These are phyloP conservation scores for Aspergillus jensenii DNA, from an alignment of 2,329 filamentous ascomycete genomes.

Conservation along the genomic window DNA sequence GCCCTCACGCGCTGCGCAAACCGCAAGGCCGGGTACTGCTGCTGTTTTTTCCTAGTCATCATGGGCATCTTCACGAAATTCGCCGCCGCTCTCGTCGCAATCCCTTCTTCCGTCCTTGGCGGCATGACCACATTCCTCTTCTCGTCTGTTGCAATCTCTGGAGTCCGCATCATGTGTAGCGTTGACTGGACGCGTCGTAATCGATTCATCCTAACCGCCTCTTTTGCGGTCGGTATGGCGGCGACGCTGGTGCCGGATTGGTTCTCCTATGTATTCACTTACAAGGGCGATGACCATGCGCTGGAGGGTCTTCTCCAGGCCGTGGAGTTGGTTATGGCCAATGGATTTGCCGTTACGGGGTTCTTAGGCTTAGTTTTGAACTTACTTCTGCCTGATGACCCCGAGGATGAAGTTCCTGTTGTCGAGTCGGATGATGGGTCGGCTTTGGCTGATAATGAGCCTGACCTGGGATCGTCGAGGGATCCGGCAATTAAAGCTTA, in stretches of 20 bases:
- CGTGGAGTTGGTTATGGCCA: constrained; percentile 69
- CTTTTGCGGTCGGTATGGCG: constrained; percentile 60
- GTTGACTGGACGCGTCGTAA: constrained; percentile 65
- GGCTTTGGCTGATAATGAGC: constrained; percentile 18
- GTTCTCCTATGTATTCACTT: constrained; percentile 50
- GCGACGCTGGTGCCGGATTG: constrained; percentile 50
- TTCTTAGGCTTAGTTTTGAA: constrained; percentile 73
- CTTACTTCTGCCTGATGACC: constrained; percentile 68
- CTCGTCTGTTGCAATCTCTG: constrained; percentile 63
- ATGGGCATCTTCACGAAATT: constrained; percentile 73
- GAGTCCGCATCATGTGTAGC: constrained; percentile 64
- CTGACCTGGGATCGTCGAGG: neutral
- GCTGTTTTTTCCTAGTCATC: constrained; percentile 64
- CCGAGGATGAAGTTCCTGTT: constrained; percentile 60
- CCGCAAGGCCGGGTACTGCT: constrained; percentile 65
- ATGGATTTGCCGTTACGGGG: constrained; percentile 62
- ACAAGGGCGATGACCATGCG: constrained; percentile 60
- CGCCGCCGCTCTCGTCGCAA: constrained; percentile 65
- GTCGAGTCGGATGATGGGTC: constrained; percentile 22
- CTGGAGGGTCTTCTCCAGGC: constrained; percentile 58
- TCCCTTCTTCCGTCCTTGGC: constrained; percentile 53
- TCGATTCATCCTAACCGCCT: constrained; percentile 64
- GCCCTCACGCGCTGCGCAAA: constrained; percentile 68
- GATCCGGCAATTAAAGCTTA: neutral
- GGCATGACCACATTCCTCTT: constrained; percentile 65